These are phyloP conservation scores for Plasmodium chabaudi DNA, from an alignment of 169 alveolate genomes.

Conservation along the genomic window DNA sequence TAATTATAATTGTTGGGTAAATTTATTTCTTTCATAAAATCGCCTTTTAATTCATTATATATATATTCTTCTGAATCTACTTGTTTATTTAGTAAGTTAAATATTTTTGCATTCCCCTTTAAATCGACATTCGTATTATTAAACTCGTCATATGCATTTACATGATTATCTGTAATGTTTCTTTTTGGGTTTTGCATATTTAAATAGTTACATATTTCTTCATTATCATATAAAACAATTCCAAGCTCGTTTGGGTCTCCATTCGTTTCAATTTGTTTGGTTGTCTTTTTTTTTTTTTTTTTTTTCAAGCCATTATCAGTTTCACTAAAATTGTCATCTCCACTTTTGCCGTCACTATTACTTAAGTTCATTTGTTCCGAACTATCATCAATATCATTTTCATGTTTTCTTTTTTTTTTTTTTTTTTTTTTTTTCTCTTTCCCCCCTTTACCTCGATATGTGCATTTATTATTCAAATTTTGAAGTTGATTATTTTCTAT, in stretches of 20 bases:
- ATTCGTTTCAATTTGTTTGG: background rate
- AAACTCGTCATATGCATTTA: background rate
- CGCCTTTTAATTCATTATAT: constrained; percentile 58
- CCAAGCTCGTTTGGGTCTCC: constrained; percentile 11
- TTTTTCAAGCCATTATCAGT: background rate
- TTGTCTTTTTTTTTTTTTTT: constrained; percentile 23
- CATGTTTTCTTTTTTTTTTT: background rate
- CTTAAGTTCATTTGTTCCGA: background rate
- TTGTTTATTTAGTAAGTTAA: constrained; percentile 37
- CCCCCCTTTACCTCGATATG: background rate
- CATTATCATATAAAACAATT: constrained; percentile 40
- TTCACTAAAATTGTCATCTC: background rate
- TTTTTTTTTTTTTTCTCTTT: background rate
- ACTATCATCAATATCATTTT: background rate
- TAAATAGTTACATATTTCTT: constrained; percentile 47
- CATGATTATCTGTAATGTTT: background rate
- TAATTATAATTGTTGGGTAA: constrained; percentile 59
- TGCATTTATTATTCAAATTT: background rate
- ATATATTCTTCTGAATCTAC: constrained; percentile 58
- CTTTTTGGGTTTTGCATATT: constrained; percentile 28
- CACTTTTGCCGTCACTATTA: background rate
- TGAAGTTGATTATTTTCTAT: background rate
- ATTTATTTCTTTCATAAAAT: constrained; percentile 74
- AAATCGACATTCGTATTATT: background rate
- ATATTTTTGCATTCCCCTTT: constrained; percentile 30